Evolutionary conservation across 148 eudicot genomes (phyloP).

Genomic region (Pharnaceum exiguum): DNA sequence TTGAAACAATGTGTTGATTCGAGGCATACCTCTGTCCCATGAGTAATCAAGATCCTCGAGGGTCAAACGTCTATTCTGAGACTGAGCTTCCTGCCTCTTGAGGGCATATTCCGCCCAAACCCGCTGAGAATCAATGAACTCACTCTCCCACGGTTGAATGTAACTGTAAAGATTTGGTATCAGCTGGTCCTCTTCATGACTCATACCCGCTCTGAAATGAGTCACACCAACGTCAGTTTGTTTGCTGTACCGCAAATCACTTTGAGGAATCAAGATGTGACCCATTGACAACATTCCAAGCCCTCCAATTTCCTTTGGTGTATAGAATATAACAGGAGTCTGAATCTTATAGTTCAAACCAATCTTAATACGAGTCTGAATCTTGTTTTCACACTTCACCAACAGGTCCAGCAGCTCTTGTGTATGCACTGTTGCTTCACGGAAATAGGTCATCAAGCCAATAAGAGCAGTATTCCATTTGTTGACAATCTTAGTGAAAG

Average conservation of each 20-base stretch:
- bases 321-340: slow-evolving; percentile 97
- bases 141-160: slow-evolving; percentile 99
- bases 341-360: slow-evolving; percentile 99
- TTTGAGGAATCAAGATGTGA: slow-evolving; percentile 97
- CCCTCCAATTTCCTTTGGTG: slow-evolving; percentile 99
- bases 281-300: slow-evolving; percentile 99
- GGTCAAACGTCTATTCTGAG: slow-evolving; percentile 94
- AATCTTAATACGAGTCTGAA: slow-evolving; percentile 98
- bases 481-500: slow-evolving; percentile 98
- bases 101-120: slow-evolving; percentile 99
- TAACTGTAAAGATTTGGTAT: slow-evolving; percentile 98
- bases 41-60: slow-evolving; percentile 99
- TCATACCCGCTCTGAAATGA: slow-evolving; percentile 99
- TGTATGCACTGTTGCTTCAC: slow-evolving; percentile 99
- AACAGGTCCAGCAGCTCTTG: slow-evolving; percentile 92
- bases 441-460: slow-evolving; percentile 98
- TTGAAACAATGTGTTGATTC: slow-evolving; percentile 96
- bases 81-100: slow-evolving; percentile 97
- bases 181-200: slow-evolving; percentile 98
- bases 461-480: slow-evolving; percentile 96
- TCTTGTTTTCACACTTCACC: slow-evolving; percentile 98
- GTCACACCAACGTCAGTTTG: slow-evolving; percentile 99
- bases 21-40: slow-evolving; percentile 99
- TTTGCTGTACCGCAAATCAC: slow-evolving; percentile 95
- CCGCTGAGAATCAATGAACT: slow-evolving; percentile 95